phyloP scores from a whole-genome alignment of 352 stramenopile genomes.

The Globisporangium heterothallicum region DNA sequence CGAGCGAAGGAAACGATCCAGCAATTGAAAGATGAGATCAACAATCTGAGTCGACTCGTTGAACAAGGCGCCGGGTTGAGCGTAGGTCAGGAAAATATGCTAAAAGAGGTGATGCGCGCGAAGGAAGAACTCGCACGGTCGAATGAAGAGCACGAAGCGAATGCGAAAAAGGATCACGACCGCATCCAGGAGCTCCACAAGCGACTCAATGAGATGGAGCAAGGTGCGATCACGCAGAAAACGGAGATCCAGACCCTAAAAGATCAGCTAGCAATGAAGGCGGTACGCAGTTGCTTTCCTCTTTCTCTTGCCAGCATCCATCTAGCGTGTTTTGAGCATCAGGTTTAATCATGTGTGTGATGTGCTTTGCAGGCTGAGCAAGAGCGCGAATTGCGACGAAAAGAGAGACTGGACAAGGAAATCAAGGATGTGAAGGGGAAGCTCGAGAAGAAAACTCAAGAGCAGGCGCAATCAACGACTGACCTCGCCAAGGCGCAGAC shows the following conservation, averaged over 20 bases:
- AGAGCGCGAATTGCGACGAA: constrained; percentile 81
- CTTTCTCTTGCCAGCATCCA: background rate
- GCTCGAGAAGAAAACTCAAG: constrained; percentile 79
- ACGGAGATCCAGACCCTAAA: constrained; percentile 81
- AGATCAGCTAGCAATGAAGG: constrained; percentile 82
- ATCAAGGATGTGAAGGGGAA: constrained; percentile 87
- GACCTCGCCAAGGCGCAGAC: constrained; percentile 65
- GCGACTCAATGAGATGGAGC: constrained; percentile 58
- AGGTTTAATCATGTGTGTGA: constrained; percentile 18
- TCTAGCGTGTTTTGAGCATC: constrained; percentile 16
- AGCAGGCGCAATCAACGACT: constrained; percentile 38
- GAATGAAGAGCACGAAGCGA: constrained; percentile 81
- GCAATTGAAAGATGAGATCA: constrained; percentile 95
- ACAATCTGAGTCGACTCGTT: constrained; percentile 92
- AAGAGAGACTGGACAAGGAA: constrained; percentile 91
- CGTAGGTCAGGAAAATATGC: constrained; percentile 91
- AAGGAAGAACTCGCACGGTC: constrained; percentile 86
- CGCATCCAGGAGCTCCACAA: constrained; percentile 78
- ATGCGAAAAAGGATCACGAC: constrained; percentile 77
- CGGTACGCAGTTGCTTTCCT: constrained; percentile 19
- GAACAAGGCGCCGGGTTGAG: constrained; percentile 91
- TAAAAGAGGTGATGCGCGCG: constrained; percentile 88
- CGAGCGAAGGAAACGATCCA: constrained; percentile 92
- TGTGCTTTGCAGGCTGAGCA: constrained; percentile 65
- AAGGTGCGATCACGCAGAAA: constrained; percentile 41